phyloP scores from a whole-genome alignment of 176 grass and related monocot species.

The Triticum monococcum region DNA sequence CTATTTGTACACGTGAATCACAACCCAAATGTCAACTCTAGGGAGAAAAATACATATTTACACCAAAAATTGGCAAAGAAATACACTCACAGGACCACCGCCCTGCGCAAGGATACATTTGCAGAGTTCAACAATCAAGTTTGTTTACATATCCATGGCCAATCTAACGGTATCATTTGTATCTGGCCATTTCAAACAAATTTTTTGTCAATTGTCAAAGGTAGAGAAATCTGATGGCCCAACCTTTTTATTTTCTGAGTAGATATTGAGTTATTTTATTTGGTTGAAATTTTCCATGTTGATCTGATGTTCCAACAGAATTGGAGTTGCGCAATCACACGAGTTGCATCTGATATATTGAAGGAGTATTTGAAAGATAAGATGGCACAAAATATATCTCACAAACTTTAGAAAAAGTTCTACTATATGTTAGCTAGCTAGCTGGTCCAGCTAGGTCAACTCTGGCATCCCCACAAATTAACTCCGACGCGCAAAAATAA shows the following conservation, averaged over 20 bases:
- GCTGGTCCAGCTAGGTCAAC: background rate
- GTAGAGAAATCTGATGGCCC: background rate
- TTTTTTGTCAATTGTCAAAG: background rate
- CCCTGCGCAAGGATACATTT: background rate
- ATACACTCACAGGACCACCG: background rate
- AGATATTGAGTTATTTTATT: background rate
- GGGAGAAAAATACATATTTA: background rate
- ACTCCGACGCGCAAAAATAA: background rate
- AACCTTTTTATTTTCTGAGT: background rate
- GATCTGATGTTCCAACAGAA: background rate
- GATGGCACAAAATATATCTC: background rate
- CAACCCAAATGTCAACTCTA: slow-evolving; percentile 6
- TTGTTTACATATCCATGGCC: background rate
- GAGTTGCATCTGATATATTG: background rate
- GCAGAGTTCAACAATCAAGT: background rate
- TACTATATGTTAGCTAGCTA: background rate
- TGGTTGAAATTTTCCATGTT: background rate
- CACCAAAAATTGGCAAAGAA: background rate
- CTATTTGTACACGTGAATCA: background rate
- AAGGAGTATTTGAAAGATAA: background rate
- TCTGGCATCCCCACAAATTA: background rate
- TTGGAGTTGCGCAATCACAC: background rate
- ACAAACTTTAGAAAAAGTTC: background rate
- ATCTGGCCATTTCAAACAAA: background rate
- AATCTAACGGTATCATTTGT: background rate